Percentiles rank a stretch among this genome's conserved stretches.
Evolutionary conservation across 352 stramenopile genomes (phyloP).

Genomic region (Globisporangium heterothallicum): DNA sequence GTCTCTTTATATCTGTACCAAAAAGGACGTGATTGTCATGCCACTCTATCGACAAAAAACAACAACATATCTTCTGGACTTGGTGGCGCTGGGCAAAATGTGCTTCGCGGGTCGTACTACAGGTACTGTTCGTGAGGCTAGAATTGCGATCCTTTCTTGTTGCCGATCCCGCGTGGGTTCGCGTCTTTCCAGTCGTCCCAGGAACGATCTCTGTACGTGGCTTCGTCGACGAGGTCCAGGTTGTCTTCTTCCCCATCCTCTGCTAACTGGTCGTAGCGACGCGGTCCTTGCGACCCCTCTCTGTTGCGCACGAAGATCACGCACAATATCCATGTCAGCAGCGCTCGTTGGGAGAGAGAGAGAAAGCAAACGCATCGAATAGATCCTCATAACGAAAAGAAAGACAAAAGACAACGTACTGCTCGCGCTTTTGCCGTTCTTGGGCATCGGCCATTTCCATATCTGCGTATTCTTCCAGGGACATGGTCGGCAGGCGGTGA

Average conservation of each 20-base stretch:
- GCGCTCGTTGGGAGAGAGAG: too few species aligned
- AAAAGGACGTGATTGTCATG: background rate
- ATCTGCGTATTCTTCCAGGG: conserved; percentile 91
- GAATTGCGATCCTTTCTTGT: conserved; percentile 95
- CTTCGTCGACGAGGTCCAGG: conserved; percentile 87
- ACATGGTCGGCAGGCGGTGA: conserved; percentile 96
- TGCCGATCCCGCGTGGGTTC: conserved; percentile 94
- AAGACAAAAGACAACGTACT: conserved; percentile 26
- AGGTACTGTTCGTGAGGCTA: conserved; percentile 29
- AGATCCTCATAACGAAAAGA: background rate
- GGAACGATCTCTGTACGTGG: conserved; percentile 88
- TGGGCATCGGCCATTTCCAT: conserved; percentile 84
- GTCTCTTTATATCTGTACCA: background rate
- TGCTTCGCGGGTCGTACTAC: conserved; percentile 1
- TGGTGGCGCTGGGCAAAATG: background rate
- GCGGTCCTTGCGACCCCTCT: conserved; percentile 48
- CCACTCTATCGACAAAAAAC: background rate
- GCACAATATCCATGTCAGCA: too few species aligned
- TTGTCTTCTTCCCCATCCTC: conserved; percentile 95
- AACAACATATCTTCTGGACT: background rate
- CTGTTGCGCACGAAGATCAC: too few species aligned
- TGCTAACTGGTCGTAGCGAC: conserved; percentile 92
- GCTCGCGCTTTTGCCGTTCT: conserved; percentile 76
- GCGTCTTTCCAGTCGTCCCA: conserved; percentile 98
- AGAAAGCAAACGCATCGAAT: conserved; percentile 1